Percentiles rank a stretch among this genome's conserved stretches.
Conservation (phyloP, 2,329 filamentous ascomycete genomes). For the Colletotrichum noveboracense region DNA sequence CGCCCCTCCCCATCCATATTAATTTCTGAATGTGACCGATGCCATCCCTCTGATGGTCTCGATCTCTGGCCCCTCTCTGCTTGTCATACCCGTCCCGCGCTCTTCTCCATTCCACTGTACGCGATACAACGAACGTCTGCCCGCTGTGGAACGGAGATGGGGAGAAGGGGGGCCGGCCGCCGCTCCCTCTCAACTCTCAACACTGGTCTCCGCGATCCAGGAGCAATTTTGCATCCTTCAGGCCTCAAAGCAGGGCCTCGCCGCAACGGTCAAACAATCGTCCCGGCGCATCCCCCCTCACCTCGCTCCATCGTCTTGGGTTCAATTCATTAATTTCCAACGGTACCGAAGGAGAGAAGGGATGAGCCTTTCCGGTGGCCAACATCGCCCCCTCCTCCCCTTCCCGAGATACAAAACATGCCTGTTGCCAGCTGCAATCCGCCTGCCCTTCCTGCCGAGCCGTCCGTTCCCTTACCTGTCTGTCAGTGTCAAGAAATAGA, state of each 20-base stretch:
- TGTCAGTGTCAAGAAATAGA: neutral
- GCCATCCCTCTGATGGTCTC: neutral
- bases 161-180: neutral
- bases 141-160: slow-evolving; percentile 11
- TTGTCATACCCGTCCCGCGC: slow-evolving; percentile 2
- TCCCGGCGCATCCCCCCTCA: neutral
- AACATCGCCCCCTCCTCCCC: neutral
- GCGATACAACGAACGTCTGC: slow-evolving; percentile 7
- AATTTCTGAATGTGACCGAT: neutral
- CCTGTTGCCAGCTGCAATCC: neutral
- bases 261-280: neutral
- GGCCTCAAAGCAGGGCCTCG: neutral
- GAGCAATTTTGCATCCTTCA: neutral
- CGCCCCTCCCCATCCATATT: neutral
- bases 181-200: neutral
- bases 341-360: neutral
- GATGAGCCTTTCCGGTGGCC: neutral
- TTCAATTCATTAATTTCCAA: slow-evolving; percentile 10
- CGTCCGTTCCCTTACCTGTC: neutral
- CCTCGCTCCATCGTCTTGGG: neutral
- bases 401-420: neutral
- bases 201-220: neutral
- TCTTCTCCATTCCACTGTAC: slow-evolving; percentile 17
- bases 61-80: neutral
- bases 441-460: neutral